phyloP scores from a whole-genome alignment of 1,284 basidiomycete species.

The Ustilago shanxiensis region DNA sequence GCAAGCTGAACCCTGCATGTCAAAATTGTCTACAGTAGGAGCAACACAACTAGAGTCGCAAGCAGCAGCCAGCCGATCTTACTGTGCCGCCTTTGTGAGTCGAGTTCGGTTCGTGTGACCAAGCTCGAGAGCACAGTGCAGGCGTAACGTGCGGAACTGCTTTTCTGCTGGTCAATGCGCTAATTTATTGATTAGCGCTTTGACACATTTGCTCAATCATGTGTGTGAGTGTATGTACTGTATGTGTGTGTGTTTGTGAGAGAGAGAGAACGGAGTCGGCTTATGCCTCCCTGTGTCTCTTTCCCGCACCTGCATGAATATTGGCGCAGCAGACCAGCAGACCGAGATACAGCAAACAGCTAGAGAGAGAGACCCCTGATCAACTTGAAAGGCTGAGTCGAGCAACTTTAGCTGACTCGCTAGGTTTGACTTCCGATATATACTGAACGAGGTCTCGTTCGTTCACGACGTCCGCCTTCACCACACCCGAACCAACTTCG shows the following conservation, averaged over 20 bases:
- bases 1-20: conserved; percentile 37
- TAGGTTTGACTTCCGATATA: background rate
- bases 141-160: background rate
- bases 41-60: too few relatives aligned
- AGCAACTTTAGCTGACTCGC: background rate
- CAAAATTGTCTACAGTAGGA: conserved; percentile 10
- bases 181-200: conserved; percentile 23
- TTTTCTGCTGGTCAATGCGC: background rate
- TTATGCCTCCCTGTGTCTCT: background rate
- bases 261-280: too few relatives aligned
- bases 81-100: background rate
- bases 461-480: background rate
- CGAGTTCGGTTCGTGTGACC: background rate
- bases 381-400: conserved; percentile 12
- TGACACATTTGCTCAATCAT: conserved; percentile 22
- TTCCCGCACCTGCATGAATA: background rate
- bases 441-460: background rate
- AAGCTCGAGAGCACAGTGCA: background rate
- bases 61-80: too few relatives aligned
- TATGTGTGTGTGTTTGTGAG: too few relatives aligned
- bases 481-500: background rate
- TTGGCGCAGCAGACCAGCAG: background rate
- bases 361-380: conserved; percentile 11
- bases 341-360: too few relatives aligned
- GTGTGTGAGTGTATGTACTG: too few relatives aligned